Base-by-base conservation (phyloP, 345 rosid genomes). In the Atalantia buxifolia region DNA sequence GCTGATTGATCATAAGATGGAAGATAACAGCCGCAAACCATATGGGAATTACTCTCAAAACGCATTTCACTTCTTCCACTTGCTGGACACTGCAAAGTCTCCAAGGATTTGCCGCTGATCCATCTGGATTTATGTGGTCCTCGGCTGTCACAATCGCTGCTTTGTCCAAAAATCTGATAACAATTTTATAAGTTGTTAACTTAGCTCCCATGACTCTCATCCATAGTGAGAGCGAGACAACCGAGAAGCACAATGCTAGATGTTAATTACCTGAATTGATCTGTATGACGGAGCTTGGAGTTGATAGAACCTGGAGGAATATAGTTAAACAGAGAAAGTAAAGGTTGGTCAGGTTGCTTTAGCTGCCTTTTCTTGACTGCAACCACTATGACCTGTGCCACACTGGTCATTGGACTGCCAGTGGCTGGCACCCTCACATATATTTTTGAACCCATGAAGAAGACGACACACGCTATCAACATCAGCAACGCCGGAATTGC, bases 401-500 rank as follows among this genome's bases (percentile, higher is more conserved):
- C 85, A 82, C 94, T 84, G 38, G 90, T 88, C 80, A 92, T 73
- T 0, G 98, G 98, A 81, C 98, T 92, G 21, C 98, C 98, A 0
- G 84, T 86, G 25, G 96, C 94, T 72, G 87, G 85, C 18, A 93
- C 98, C 77, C 83, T 89, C 25, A 93, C 94, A 73, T 93, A 93
- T 21, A 93, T 68, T 55, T 85, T 92, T 19, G 94, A 79, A 0
- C 96, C 98, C 75, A 71, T 63, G 56, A 89, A 92, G 86, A 61
- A 91, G 50, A 93, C 81, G 1, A 73, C 86, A 9, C 92, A 87
- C 1, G 93, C 90, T 50, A 90, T 61, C 76, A 93, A 78, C 97
- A 91, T 93, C 7, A 93, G 85, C 78, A 66, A 50, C 22, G 94
- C 93, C 0, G 97, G 97, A 75, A 93, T 89, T 12, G 80, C 91